Evolutionary conservation across 257 asterid genomes (phyloP).

Genomic region (Nicotiana paniculata): DNA sequence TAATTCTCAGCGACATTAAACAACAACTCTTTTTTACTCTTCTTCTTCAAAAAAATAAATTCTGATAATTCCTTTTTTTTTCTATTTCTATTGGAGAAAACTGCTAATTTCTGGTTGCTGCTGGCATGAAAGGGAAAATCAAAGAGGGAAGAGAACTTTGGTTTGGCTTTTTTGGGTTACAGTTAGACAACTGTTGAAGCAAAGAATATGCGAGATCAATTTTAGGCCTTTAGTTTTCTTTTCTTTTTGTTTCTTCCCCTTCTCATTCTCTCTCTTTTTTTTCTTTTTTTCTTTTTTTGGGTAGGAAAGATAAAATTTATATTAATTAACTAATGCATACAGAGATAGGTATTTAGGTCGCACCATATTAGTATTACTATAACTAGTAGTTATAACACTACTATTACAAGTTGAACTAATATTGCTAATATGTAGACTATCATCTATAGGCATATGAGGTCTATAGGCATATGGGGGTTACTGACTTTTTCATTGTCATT

Average conservation of each 20-base stretch:
- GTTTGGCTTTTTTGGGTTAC: neutral
- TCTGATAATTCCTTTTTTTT: neutral
- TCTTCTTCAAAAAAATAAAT: neutral
- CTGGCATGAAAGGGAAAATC: neutral
- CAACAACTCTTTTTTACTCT: neutral
- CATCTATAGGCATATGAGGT: too few species aligned
- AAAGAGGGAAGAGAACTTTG: neutral
- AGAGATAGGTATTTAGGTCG: too few species aligned
- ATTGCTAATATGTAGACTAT: too few species aligned
- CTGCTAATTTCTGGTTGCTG: neutral
- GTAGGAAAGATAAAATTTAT: too few species aligned
- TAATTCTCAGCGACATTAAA: constrained; percentile 86
- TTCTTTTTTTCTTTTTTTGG: too few species aligned
- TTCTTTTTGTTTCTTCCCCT: neutral
- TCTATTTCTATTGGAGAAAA: neutral
- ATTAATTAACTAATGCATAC: too few species aligned
- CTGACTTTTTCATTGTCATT: too few species aligned
- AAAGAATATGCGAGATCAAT: constrained; percentile 1
- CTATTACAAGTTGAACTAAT: too few species aligned
- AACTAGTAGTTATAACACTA: too few species aligned
- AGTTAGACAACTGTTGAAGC: neutral
- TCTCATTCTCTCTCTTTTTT: too few species aligned
- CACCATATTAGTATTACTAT: too few species aligned
- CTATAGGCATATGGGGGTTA: too few species aligned
- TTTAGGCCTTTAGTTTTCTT: neutral